Evolutionary conservation across 2,329 filamentous ascomycete genomes (phyloP).

Genomic region (Shiraia bambusicola): DNA sequence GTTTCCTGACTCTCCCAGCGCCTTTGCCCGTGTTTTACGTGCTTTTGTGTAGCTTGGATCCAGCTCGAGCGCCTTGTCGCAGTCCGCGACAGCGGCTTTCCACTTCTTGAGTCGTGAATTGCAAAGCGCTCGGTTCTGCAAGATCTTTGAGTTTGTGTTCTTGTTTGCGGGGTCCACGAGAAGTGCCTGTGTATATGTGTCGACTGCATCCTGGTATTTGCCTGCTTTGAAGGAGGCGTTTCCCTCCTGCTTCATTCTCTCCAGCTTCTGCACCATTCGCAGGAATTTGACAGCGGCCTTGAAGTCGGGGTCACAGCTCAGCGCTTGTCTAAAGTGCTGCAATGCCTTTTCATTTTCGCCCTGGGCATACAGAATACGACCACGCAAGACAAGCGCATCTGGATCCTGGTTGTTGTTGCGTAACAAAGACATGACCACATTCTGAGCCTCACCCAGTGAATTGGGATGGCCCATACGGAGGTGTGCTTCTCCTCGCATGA

Average conservation of each 20-base stretch:
- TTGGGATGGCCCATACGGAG: constrained; percentile 90
- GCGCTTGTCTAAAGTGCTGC: constrained; percentile 85
- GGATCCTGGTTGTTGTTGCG: constrained; percentile 88
- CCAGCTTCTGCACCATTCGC: constrained; percentile 85
- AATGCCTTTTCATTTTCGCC: constrained; percentile 95
- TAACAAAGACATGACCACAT: constrained; percentile 84
- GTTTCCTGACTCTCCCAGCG: constrained; percentile 76
- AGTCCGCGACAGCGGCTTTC: constrained; percentile 78
- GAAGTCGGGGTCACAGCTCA: constrained; percentile 90
- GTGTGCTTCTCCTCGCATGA: constrained; percentile 89
- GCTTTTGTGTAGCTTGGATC: constrained; percentile 88
- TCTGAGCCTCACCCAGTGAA: constrained; percentile 86
- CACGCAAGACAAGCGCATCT: constrained; percentile 87
- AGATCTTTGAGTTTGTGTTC: constrained; percentile 89
- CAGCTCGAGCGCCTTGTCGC: constrained; percentile 77
- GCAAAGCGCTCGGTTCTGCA: constrained; percentile 90
- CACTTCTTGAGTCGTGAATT: constrained; percentile 82
- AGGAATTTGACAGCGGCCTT: constrained; percentile 85
- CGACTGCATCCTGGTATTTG: constrained; percentile 75
- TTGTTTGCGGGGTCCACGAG: constrained; percentile 85
- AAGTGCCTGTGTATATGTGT: constrained; percentile 80
- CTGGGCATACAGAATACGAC: constrained; percentile 82
- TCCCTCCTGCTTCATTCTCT: constrained; percentile 90
- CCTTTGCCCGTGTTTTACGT: constrained; percentile 90
- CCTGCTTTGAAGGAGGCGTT: constrained; percentile 87